Evolutionary conservation across 805 yeast species (phyloP), one percentile per base, ranked within the genome.

Genomic region (Lipomyces oligophaga): DNA sequence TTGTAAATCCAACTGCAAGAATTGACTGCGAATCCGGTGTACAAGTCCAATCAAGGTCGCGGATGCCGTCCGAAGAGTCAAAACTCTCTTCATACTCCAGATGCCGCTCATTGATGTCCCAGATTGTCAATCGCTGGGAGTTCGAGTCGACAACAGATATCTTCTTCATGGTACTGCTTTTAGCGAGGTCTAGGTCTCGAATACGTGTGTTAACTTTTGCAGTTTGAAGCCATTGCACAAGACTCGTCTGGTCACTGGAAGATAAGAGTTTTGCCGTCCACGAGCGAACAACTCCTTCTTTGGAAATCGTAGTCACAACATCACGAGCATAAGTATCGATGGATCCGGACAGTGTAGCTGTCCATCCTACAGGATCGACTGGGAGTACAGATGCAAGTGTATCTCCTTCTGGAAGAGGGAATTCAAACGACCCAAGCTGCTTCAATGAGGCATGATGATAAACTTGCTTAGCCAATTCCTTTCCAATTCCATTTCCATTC

Each of bases 11-110:
- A 31, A 88, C 80, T 0, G 95, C 83, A 25, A 89, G 68, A 4
- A 89, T 77, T 34, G 88, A 83, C 60, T 81, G 85, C 28, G 78
- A 76, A 47, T 69, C 73, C 10, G 70, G 71, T 1, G 82, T 79
- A 43, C 82, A 76, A 0, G 95, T 84, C 97, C 97, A 89, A 65
- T 89, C 97, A 22, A 89, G 69, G 62, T 88, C 96, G 20, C 72
- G 64, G 5, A 88, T 78, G 3, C 47, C 32, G 5, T 51, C 54
- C 13, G 52, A 45, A 8, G 63, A 74, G 0, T 63, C 63, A 52
- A 71, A 74, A 1, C 46, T 42, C 45, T 70, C 74, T 38, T 71
- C 71, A 57, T 28, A 48, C 25, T 59, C 60, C 77, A 85, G 65
- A 1, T 84, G 78, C 3, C 81, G 77, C 25, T 81, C 71, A 36